phyloP scores from a whole-genome alignment of 2,329 filamentous ascomycete genomes.

The Blastomyces emzantsi region DNA sequence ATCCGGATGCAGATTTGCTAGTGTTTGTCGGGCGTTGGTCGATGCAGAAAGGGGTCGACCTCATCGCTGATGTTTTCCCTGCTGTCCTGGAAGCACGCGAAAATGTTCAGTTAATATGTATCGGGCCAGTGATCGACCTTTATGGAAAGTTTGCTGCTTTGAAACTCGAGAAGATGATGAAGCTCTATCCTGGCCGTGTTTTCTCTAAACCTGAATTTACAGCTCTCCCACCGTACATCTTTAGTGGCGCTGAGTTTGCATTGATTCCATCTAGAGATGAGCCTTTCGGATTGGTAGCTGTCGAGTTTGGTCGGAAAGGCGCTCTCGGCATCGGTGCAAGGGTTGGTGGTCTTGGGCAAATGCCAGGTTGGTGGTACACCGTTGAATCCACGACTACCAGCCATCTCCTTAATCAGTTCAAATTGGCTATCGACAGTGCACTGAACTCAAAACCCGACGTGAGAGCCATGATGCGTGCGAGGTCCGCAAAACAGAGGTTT shows the following conservation, averaged over 20 bases:
- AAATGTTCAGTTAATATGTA: constrained; percentile 52
- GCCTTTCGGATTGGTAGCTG: constrained; percentile 59
- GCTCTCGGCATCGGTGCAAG: constrained; percentile 57
- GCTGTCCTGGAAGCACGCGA: constrained; percentile 51
- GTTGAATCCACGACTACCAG: constrained; percentile 56
- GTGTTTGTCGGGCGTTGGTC: constrained; percentile 63
- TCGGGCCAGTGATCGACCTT: constrained; percentile 58
- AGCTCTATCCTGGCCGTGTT: constrained; percentile 55
- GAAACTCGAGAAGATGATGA: constrained; percentile 56
- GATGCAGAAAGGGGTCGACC: constrained; percentile 59
- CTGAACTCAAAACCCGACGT: constrained; percentile 48
- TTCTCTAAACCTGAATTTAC: constrained; percentile 63
- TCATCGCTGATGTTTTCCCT: constrained; percentile 60
- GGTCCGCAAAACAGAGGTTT: constrained; percentile 57
- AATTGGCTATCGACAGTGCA: constrained; percentile 53
- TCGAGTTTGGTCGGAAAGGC: constrained; percentile 60
- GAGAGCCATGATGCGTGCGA: constrained; percentile 54
- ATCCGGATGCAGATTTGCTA: constrained; percentile 54
- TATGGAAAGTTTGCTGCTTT: constrained; percentile 60
- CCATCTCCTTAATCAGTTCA: constrained; percentile 57
- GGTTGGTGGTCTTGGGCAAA: constrained; percentile 59
- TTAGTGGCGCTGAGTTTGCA: constrained; percentile 59
- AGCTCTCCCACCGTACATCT: constrained; percentile 56
- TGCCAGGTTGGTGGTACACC: constrained; percentile 64
- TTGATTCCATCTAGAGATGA: constrained; percentile 61